Evolutionary conservation across 1,284 basidiomycete genomes (phyloP), one percentile per base, ranked within the genome.

Genomic region (Tylopilus sp.): DNA sequence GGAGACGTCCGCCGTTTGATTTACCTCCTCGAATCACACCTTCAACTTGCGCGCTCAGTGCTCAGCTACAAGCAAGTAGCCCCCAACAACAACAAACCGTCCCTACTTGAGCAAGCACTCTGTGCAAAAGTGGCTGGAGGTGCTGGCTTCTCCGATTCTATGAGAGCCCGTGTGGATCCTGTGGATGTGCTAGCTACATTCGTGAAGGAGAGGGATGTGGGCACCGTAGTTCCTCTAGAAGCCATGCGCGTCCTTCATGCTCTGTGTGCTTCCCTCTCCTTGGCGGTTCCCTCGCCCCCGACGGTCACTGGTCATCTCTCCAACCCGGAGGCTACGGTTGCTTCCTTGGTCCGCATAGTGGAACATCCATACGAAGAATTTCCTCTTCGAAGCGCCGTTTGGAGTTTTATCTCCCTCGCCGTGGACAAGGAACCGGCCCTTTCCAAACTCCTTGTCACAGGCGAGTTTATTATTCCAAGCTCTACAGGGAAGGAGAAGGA

Each of bases 371-470:
- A 84, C 56, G 82, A 86, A 35, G 85, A 89, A 37, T 72, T 81
- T 10, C 62, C 74, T 4, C 73, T 92, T 26, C 81, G 89, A 6
- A 81, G 81, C 37, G 78, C 85, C 0, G 80, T 90, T 2, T 97
- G 94, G 92, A 80, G 78, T 51, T 87, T 97, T 59, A 82, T 96
- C 23, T 76, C 87, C 0, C 76, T 90, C 12, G 85, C 92, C 3
- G 82, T 94, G 18, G 84, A 91, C 54, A 87, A 84, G 48, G 92
- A 96, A 61, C 92, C 94, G 1, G 92, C 93, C 0, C 75, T 97
- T 6, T 91, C 91, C 0, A 79, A 81, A 38, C 74, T 97, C 15
- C 86, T 96, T 50, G 82, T 92, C 44, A 82, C 82, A 0, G 93
- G 84, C 2, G 78, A 79, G 46, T 84, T 81, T 66, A 79, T 76